A percentile compares a stretch with the other conserved stretches of the same genome.
These are phyloP conservation scores for Ramalina intermedia DNA, from an alignment of 495 filamentous ascomycete genomes.

Conservation along the genomic window DNA sequence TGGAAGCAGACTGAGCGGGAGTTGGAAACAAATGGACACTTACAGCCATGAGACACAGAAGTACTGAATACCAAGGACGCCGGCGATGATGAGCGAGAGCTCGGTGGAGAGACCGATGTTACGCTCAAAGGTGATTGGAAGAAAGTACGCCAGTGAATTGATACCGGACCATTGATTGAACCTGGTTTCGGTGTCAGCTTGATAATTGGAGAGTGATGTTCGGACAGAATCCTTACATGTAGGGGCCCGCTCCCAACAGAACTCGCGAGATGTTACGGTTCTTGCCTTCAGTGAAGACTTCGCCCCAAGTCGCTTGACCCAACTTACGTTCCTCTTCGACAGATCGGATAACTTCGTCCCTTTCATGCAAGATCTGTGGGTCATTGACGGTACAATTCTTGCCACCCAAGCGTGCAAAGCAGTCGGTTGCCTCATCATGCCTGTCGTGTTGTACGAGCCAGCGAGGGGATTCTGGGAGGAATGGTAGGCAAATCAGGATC, in stretches of 20 bases:
- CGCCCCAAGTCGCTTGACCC: constrained; percentile 9
- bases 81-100: constrained; percentile 11
- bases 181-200: neutral
- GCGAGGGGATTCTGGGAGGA: constrained; percentile 39
- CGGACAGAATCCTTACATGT: constrained; percentile 1
- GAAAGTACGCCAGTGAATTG: constrained; percentile 11
- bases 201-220: neutral
- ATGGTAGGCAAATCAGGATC: constrained; percentile 41
- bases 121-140: constrained; percentile 13
- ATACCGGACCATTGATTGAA: constrained; percentile 16
- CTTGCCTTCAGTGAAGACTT: constrained; percentile 14
- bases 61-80: constrained; percentile 12
- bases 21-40: neutral
- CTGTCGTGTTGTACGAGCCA: constrained; percentile 32
- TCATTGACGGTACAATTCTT: constrained; percentile 39
- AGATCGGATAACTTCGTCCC: constrained; percentile 10
- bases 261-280: constrained; percentile 13
- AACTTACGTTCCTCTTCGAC: constrained; percentile 8
- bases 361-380: constrained; percentile 14
- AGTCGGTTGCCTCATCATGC: constrained; percentile 37
- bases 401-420: constrained; percentile 44
- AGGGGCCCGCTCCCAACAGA: constrained; percentile 11
- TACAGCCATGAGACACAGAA: constrained; percentile 14
- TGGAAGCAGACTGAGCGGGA: neutral
- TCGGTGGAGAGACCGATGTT: constrained; percentile 11